These are phyloP conservation scores for Breynia disticha DNA, from an alignment of 441 rosid genomes.

Conservation along the genomic window DNA sequence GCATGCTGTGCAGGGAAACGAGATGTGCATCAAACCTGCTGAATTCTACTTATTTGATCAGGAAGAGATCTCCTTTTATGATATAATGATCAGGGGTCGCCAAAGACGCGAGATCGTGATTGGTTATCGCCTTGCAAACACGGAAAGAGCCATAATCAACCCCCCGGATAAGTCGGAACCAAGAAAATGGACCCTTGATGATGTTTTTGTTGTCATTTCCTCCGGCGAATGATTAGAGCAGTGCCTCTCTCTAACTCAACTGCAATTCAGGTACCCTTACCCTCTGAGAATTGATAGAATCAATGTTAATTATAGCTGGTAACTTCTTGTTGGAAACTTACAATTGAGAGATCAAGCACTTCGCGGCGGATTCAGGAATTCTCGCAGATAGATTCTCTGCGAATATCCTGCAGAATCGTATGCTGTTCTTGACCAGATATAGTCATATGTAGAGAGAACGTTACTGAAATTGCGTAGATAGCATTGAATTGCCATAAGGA, in stretches of 20 bases:
- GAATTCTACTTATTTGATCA: conserved; percentile 73
- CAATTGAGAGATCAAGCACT: too few relatives aligned
- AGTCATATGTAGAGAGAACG: too few relatives aligned
- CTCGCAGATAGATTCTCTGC: too few relatives aligned
- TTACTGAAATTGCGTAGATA: too few relatives aligned
- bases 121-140: conserved; percentile 57
- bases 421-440: too few relatives aligned
- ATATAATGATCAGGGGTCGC: conserved; percentile 66
- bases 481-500: too few relatives aligned
- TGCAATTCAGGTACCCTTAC: too few relatives aligned
- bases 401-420: too few relatives aligned
- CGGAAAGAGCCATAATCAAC: conserved; percentile 65
- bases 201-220: conserved; percentile 73
- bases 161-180: conserved; percentile 47
- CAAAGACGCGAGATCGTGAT: conserved; percentile 62
- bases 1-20: conserved; percentile 48
- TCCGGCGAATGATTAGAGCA: conserved; percentile 28
- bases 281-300: too few relatives aligned
- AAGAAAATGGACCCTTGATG: conserved; percentile 75
- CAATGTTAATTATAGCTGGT: too few relatives aligned
- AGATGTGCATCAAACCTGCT: conserved; percentile 81
- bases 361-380: too few relatives aligned
- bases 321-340: too few relatives aligned
- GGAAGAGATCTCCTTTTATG: conserved; percentile 68
- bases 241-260: neutral